phyloP scores from a whole-genome alignment of 768 basidiomycete genomes.

The Steccherinum ochraceum region DNA sequence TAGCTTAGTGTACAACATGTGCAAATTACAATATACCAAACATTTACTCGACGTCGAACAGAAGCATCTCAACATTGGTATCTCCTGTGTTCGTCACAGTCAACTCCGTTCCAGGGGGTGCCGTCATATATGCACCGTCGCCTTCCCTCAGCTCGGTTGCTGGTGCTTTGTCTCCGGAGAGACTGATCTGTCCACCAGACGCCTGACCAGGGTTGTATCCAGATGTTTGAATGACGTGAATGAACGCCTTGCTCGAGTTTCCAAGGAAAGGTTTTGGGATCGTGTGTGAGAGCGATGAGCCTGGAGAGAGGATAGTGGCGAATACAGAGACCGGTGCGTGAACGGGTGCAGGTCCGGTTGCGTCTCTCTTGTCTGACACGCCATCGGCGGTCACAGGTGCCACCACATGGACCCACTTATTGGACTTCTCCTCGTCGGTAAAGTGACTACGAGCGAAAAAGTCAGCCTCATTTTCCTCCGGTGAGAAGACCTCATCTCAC shows the following conservation, averaged over 20 bases:
- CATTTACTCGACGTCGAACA: no score
- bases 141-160: constrained; percentile 69
- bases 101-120: constrained; percentile 37
- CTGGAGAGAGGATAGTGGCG: constrained; percentile 64
- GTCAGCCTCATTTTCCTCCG: no score
- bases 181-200: constrained; percentile 49
- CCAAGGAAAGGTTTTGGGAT: constrained; percentile 27
- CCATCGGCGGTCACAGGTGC: constrained; percentile 59
- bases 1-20: no score
- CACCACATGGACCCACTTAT: constrained; percentile 68
- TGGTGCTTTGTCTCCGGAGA: constrained; percentile 35
- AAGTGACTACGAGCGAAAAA: no score
- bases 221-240: constrained; percentile 82
- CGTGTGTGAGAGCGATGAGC: constrained; percentile 44
- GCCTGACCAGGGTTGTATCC: constrained; percentile 65
- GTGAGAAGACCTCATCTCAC: no score
- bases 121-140: constrained; percentile 74
- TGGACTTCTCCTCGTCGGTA: constrained; percentile 72
- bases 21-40: no score
- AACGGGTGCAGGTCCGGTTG: constrained; percentile 75
- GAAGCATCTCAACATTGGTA: constrained; percentile 60
- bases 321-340: constrained; percentile 64
- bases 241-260: constrained; percentile 55
- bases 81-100: constrained; percentile 61
- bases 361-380: constrained; percentile 59